Evolutionary conservation across 1,284 basidiomycete genomes (phyloP), one percentile per base, ranked within the genome.

Genomic region (Ceratorhiza oryzae-sativae): DNA sequence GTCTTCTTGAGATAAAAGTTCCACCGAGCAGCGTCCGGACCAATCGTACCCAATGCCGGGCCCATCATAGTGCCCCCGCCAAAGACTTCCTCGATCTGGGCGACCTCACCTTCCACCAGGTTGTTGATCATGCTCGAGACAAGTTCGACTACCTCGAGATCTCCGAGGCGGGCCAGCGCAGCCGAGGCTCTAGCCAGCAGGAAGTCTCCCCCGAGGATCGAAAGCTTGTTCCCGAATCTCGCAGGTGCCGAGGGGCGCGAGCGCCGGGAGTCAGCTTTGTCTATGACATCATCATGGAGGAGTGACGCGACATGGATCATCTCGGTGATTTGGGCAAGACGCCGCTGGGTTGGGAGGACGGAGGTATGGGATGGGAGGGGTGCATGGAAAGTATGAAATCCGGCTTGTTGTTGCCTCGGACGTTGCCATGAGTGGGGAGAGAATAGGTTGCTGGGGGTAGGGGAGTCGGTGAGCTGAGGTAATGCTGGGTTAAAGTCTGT

Each of bases 241-340:
- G 89, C 86, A 0, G 96, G 97, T 0, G 95, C 95, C 13, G 91
- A 93, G 2, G 94, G 88, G 0, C 86, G 87, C 4, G 92, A 91
- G 1, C 97, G 86, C 0, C 97, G 90, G 1, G 95, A 86, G 15
- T 88, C 84, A 0, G 96, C 94, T 72, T 85, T 85, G 83, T 99
- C 97, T 74, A 95, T 90, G 61, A 99, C 95, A 77, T 95, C 93
- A 86, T 99, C 95, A 79, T 99, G 97, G 18, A 99, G 83, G 6
- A 97, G 85, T 0, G 94, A 97, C 34, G 97, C 97, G 75, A 98
- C 94, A 79, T 99, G 96, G 74, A 99, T 95, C 95, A 99, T 98
- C 80, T 99, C 97, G 61, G 95, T 91, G 72, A 99, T 97, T 79
- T 97, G 94, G 1, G 97, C 97, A 27, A 99, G 87, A 34, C 97